Evolutionary conservation across 1,284 basidiomycete species (phyloP), one percentile per base, ranked within the genome.

Genomic region (Moesziomyces parantarcticus): DNA sequence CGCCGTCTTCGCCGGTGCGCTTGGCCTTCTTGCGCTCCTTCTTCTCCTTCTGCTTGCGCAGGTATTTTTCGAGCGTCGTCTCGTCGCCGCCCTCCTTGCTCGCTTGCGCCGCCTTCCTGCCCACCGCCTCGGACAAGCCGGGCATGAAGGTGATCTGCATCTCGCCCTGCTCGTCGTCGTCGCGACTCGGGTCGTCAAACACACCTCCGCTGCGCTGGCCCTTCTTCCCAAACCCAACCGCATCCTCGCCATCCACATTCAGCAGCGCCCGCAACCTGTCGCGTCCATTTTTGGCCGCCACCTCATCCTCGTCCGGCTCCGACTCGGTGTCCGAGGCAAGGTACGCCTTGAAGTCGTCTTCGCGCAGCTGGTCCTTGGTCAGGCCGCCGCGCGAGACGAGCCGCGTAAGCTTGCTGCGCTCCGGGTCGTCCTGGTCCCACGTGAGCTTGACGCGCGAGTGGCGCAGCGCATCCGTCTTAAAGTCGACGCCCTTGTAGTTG

Each of bases 401-500:
- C 6, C 74, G 71, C 5, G 81, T 93, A 47, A 97, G 79, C 60
- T 90, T 90, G 64, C 87, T 88, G 20, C 97, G 91, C 81, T 96
- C 92, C 3, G 93, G 91, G 79, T 99, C 96, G 84, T 99, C 97
- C 71, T 95, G 93, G 80, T 99, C 97, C 97, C 97, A 99, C 10
- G 96, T 98, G 25, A 99, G 88, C 81, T 93, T 96, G 75, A 99
- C 96, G 86, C 94, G 95, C 14, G 97, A 99, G 84, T 99, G 95
- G 9, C 97, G 91, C n/a, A 99, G 44, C 78, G 94, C 94, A 82
- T 96, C 93, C 1, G 97, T 99, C 29, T 92, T 91, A 80, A 96
- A 99, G 50, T 99, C 94, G 34, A 96, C 88, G 1, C 89, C 90
- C 82, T 91, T 92, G 85, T 93, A 94, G 32, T 87, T 85, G 23